These are phyloP conservation scores for Fagopyrum homotropicum DNA, from an alignment of 148 eudicot genomes.

Conservation along the genomic window DNA sequence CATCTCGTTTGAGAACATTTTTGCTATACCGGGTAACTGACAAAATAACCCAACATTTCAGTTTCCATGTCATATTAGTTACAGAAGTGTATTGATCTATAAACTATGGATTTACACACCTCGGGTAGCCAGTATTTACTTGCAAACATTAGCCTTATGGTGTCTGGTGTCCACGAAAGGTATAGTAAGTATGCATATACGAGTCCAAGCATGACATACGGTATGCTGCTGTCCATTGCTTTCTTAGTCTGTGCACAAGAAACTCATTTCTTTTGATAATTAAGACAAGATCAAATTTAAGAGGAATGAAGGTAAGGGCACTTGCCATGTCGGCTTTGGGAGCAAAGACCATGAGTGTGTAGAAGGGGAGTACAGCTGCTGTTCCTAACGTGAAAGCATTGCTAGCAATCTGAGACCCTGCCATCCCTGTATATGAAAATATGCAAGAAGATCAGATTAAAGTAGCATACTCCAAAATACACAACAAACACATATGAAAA, in stretches of 20 bases:
- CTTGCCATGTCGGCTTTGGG: constrained; percentile 78
- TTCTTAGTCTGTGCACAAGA: constrained; percentile 65
- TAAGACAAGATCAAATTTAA: neutral
- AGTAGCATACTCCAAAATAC: neutral
- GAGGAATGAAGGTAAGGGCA: neutral
- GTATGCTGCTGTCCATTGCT: constrained; percentile 61
- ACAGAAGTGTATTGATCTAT: neutral
- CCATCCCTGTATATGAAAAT: neutral
- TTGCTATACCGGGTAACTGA: constrained; percentile 76
- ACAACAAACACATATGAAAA: neutral
- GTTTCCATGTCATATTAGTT: neutral
- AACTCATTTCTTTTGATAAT: neutral
- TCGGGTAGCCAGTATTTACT: constrained; percentile 92
- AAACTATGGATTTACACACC: constrained; percentile 30
- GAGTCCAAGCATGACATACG: constrained; percentile 64
- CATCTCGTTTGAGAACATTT: constrained; percentile 88
- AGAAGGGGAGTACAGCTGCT: constrained; percentile 83
- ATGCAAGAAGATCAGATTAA: neutral
- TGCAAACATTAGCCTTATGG: constrained; percentile 65
- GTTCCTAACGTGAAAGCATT: constrained; percentile 77
- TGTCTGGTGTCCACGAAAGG: constrained; percentile 95
- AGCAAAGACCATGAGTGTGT: constrained; percentile 86
- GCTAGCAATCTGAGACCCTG: constrained; percentile 34
- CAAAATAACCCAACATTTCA: neutral
- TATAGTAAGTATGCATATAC: constrained; percentile 65